A percentile compares a stretch with the other conserved stretches of the same genome.
These are phyloP conservation scores for Closterium sp. DNA, from an alignment of 139 green algal genomes.

Conservation along the genomic window DNA sequence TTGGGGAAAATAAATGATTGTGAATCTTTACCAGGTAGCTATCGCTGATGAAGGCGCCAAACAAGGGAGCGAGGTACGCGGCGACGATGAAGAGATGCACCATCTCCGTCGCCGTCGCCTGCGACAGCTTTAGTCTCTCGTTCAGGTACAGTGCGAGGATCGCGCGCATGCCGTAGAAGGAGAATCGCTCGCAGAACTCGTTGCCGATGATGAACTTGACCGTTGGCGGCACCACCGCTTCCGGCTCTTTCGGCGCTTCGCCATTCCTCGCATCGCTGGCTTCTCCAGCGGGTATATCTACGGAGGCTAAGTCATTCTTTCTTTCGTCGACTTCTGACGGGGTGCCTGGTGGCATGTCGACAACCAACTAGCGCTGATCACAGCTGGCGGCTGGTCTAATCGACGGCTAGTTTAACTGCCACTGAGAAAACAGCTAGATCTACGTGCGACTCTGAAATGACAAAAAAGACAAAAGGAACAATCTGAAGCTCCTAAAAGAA, in stretches of 20 bases:
- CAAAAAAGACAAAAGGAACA: too few species aligned
- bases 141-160: slow-evolving; percentile 56
- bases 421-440: too few species aligned
- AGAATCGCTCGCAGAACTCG: slow-evolving; percentile 61
- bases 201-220: slow-evolving; percentile 56
- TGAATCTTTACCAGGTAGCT: slow-evolving; percentile 52
- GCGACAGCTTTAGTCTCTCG: slow-evolving; percentile 17
- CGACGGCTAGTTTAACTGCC: too few species aligned
- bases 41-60: slow-evolving; percentile 91
- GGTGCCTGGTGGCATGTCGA: neutral
- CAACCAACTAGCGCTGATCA: neutral
- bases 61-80: slow-evolving; percentile 88
- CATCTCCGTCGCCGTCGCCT: slow-evolving; percentile 20
- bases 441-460: too few species aligned
- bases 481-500: too few species aligned
- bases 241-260: neutral
- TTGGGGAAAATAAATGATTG: too few species aligned
- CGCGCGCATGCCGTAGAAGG: slow-evolving; percentile 54
- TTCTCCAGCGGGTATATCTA: neutral
- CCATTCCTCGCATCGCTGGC: neutral
- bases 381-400: neutral
- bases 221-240: slow-evolving; percentile 27
- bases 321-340: neutral
- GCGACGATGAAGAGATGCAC: slow-evolving; percentile 90
- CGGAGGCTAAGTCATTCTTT: neutral